phyloP scores from a whole-genome alignment of 768 basidiomycete genomes.

The Tricholoma sp. region DNA sequence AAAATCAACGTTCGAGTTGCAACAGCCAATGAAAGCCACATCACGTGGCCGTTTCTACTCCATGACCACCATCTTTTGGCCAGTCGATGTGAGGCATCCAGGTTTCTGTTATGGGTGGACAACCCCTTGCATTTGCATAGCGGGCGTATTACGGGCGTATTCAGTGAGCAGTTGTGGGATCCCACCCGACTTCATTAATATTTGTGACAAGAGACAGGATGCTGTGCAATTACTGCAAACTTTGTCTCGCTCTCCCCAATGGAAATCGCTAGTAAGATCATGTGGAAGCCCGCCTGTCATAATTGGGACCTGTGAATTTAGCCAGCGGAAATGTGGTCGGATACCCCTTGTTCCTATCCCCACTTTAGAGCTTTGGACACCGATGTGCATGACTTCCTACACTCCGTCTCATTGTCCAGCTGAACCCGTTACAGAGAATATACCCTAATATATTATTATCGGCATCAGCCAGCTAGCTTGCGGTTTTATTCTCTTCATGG shows the following conservation, averaged over 20 bases:
- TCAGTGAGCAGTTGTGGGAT: constrained; percentile 26
- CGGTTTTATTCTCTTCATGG: constrained; percentile 59
- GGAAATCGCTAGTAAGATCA: constrained; percentile 20
- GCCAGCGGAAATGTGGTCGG: neutral
- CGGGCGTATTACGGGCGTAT: constrained; percentile 37
- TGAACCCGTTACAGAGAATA: constrained; percentile 13
- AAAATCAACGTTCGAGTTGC: too few relatives aligned
- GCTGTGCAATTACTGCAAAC: constrained; percentile 3
- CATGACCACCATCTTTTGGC: constrained; percentile 53
- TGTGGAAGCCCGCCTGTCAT: constrained; percentile 29
- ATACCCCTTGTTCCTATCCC: constrained; percentile 3
- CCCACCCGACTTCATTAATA: constrained; percentile 3
- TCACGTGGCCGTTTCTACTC: constrained; percentile 27
- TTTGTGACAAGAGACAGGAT: neutral
- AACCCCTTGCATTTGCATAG: constrained; percentile 43
- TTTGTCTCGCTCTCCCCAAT: constrained; percentile 19
- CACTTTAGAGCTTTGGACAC: constrained; percentile 6
- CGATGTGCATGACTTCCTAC: constrained; percentile 5
- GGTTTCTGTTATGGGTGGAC: constrained; percentile 62
- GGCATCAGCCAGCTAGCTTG: constrained; percentile 48
- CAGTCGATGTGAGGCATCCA: constrained; percentile 37
- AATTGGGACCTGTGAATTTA: constrained; percentile 29
- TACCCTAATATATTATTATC: constrained; percentile 44
- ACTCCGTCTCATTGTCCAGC: constrained; percentile 3
- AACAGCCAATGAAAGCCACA: neutral